These are phyloP conservation scores for Fusarium hostae DNA, from an alignment of 2,329 filamentous ascomycete species.

Conservation along the genomic window DNA sequence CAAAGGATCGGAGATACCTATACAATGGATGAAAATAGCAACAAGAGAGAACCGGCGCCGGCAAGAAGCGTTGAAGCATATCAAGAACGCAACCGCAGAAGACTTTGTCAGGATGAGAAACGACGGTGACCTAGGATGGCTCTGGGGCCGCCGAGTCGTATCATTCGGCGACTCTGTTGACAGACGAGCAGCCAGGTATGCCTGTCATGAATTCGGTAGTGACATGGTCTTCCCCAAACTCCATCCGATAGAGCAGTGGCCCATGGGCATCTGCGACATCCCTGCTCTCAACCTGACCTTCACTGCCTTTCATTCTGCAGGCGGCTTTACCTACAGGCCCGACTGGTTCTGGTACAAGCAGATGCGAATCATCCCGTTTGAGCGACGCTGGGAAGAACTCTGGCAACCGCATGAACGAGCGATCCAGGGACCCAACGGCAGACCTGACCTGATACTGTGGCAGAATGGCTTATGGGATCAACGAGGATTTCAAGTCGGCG, in stretches of 20 bases:
- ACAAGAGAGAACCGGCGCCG: background rate
- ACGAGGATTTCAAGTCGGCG: background rate
- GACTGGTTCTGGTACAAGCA: constrained; percentile 7
- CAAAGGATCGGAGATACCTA: background rate
- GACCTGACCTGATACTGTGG: background rate
- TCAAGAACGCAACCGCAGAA: background rate
- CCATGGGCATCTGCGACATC: background rate
- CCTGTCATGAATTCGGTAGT: background rate
- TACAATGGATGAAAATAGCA: constrained; percentile 2
- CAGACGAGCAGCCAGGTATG: background rate
- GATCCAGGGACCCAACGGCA: background rate
- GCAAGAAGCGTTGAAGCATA: background rate
- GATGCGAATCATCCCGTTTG: background rate
- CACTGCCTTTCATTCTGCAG: background rate
- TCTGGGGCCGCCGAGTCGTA: background rate
- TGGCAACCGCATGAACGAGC: background rate
- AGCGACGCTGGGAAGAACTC: constrained; percentile 1
- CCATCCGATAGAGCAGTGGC: background rate
- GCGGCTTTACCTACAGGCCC: background rate
- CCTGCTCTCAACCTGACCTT: background rate
- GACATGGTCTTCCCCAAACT: constrained; percentile 1
- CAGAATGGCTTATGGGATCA: constrained; percentile 12
- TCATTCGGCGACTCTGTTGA: constrained; percentile 11
- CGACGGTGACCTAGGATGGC: background rate
- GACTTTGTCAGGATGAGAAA: constrained; percentile 1